Base-by-base conservation (phyloP, 2,329 filamentous ascomycete genomes). In the Penicillium sp. region DNA sequence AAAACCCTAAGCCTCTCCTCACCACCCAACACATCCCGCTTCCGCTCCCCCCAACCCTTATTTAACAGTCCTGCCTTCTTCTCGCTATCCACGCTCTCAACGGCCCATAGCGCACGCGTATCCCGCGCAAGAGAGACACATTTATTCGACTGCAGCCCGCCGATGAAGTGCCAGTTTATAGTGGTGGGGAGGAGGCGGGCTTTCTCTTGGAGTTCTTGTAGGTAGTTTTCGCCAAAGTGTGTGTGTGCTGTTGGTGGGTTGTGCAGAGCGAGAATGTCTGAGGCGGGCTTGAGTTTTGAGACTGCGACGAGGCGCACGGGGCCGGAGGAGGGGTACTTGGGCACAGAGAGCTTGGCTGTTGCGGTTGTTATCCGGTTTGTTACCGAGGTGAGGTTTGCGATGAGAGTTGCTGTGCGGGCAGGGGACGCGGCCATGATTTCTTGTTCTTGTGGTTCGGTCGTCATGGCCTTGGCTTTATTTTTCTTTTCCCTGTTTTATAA, bases 221-320 rank as follows among this genome's bases (percentile, higher is more conserved):
- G 85, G 81, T 99, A 99, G 82, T 99, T 99, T 80, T 99, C 95
- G 70, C 95, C 95, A 76, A 98, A 98, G 79, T 99, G 92, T 19
- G 83, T 69, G 58, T 93, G 91, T 1, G 80, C 77, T 31, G 81
- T 76, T 1, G 84, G 82, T 0, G 83, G 78, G 70, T 86, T 83
- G 79, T 96, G 90, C 1, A 99, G 86, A 31, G 93, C 90, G 59
- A 96, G 84, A 71, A 99, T 91, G 76, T 99, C 95, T 71, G 91
- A 91, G 62, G 89, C 92, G 15, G 95, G 94, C 80, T 99, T 98
- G 68, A 97, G 85, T 79, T 99, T 99, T 46, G 93, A 97, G 54
- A 99, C 95, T 30, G 95, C 94, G 47, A 99, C 93, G 45, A 99
- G 85, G 51, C 95, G 90, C 48, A 77, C 67, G 23, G 72, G 65